phyloP scores from a whole-genome alignment of 805 yeast genomes.

The Metschnikowia colocasiae region DNA sequence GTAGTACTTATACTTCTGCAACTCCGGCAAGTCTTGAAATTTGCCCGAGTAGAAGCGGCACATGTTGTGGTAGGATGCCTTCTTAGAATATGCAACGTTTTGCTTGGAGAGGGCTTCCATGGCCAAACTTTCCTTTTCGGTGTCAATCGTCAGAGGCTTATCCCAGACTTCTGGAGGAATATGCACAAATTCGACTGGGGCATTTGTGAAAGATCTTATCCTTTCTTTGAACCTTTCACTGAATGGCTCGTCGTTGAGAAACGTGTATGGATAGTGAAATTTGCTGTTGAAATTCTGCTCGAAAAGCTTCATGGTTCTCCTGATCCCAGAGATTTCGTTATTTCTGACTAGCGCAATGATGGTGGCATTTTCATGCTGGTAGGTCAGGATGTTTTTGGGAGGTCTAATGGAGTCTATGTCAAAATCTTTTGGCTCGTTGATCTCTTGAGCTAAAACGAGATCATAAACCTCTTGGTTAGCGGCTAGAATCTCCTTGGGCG shows the following conservation, averaged over 20 bases:
- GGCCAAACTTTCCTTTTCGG: conserved; percentile 36
- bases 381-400: conserved; percentile 19
- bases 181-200: conserved; percentile 38
- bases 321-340: conserved; percentile 48
- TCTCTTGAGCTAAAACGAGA: conserved; percentile 31
- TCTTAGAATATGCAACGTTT: conserved; percentile 58
- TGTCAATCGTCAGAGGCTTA: conserved; percentile 56
- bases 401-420: conserved; percentile 30
- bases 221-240: conserved; percentile 49
- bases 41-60: conserved; percentile 70
- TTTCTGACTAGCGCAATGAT: conserved; percentile 71
- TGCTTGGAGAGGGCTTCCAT: conserved; percentile 38
- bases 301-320: conserved; percentile 53
- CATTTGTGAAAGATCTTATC: conserved; percentile 33
- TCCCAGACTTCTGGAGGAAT: conserved; percentile 49
- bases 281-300: conserved; percentile 65
- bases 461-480: conserved; percentile 38
- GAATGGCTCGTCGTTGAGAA: conserved; percentile 69
- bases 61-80: conserved; percentile 74
- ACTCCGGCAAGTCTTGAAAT: conserved; percentile 60
- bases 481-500: conserved; percentile 31
- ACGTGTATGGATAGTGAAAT: conserved; percentile 77
- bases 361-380: conserved; percentile 67
- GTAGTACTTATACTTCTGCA: conserved; percentile 61
- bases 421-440: conserved; percentile 48